These are phyloP conservation scores for Venturia asperata DNA, from an alignment of 2,329 filamentous ascomycete species.

Conservation along the genomic window DNA sequence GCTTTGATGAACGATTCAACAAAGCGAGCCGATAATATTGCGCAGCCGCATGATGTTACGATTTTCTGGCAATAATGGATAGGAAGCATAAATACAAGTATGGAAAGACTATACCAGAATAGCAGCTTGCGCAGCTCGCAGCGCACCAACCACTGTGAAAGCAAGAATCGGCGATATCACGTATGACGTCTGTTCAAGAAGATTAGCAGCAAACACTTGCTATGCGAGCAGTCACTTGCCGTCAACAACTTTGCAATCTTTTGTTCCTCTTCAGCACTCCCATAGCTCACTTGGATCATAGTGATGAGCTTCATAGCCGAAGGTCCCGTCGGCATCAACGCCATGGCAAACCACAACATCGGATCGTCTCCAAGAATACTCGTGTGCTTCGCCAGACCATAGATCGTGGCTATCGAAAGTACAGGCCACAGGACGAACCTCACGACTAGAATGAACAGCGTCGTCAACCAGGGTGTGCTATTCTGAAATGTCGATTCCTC, in stretches of 20 bases:
- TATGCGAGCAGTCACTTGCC: background rate
- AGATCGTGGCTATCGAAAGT: slow-evolving; percentile 21
- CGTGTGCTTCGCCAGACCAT: slow-evolving; percentile 19
- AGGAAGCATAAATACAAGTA: background rate
- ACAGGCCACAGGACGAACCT: slow-evolving; percentile 56
- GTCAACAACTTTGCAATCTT: slow-evolving; percentile 20
- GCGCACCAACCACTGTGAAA: slow-evolving; percentile 29
- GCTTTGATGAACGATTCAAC: no score
- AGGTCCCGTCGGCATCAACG: slow-evolving; percentile 21
- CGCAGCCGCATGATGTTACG: no score
- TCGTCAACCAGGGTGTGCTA: slow-evolving; percentile 42
- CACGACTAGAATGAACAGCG: slow-evolving; percentile 47
- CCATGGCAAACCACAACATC: slow-evolving; percentile 21
- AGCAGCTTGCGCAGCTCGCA: slow-evolving; percentile 27
- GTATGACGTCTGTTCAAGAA: slow-evolving; percentile 25
- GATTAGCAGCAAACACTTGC: slow-evolving; percentile 5
- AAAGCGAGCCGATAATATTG: no score
- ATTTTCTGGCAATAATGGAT: no score
- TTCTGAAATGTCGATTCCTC: slow-evolving; percentile 33
- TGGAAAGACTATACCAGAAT: slow-evolving; percentile 19
- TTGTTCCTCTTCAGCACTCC: slow-evolving; percentile 18
- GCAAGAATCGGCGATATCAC: slow-evolving; percentile 29
- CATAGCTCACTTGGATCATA: slow-evolving; percentile 20
- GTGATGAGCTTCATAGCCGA: slow-evolving; percentile 21
- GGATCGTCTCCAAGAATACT: slow-evolving; percentile 19